A percentile compares a stretch with the other conserved stretches of the same genome.
Conservation (phyloP, 192 early-diverging fungal genomes). For the Coemansia furcata region DNA sequence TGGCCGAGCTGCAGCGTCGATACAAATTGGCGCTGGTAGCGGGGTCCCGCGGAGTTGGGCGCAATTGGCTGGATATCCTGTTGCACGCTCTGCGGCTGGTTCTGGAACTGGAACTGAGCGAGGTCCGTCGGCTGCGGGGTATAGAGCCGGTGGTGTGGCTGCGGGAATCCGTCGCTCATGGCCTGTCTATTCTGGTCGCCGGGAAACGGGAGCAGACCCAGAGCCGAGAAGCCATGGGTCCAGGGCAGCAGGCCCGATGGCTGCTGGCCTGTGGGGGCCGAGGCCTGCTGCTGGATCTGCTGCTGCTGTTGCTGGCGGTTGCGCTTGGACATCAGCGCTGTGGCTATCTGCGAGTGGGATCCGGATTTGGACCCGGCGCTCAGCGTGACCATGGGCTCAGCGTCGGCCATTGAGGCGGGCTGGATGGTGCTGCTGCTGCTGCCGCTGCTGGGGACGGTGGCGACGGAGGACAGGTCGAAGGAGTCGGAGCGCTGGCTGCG, state of each 20-base stretch:
- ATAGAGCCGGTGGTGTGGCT: slow-evolving; percentile 16
- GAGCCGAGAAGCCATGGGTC: slow-evolving; percentile 19
- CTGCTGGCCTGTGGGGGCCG: neutral
- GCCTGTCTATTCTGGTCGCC: slow-evolving; percentile 6
- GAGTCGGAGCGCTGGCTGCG: slow-evolving; percentile 42
- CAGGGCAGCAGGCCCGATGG: slow-evolving; percentile 11
- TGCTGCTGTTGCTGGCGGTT: slow-evolving; percentile 14
- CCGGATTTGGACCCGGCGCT: slow-evolving; percentile 16
- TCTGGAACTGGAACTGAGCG: slow-evolving; percentile 34
- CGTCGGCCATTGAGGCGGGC: neutral
- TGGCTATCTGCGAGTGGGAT: slow-evolving; percentile 43
- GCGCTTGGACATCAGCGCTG: slow-evolving; percentile 29
- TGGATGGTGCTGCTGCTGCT: neutral
- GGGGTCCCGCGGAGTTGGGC: neutral
- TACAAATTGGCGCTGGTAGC: slow-evolving; percentile 16
- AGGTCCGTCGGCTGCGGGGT: slow-evolving; percentile 38
- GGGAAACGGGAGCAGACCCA: slow-evolving; percentile 21
- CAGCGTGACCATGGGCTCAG: neutral
- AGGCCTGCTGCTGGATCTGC: slow-evolving; percentile 13
- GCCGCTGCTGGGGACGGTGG: slow-evolving; percentile 21
- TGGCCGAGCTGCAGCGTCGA: slow-evolving; percentile 5
- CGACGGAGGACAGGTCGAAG: slow-evolving; percentile 38
- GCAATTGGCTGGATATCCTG: slow-evolving; percentile 9
- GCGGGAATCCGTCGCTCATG: slow-evolving; percentile 2
- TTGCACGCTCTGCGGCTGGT: neutral